phyloP scores from a whole-genome alignment of 2,329 filamentous ascomycete species.

The Tolypocladium ophioglossoides region DNA sequence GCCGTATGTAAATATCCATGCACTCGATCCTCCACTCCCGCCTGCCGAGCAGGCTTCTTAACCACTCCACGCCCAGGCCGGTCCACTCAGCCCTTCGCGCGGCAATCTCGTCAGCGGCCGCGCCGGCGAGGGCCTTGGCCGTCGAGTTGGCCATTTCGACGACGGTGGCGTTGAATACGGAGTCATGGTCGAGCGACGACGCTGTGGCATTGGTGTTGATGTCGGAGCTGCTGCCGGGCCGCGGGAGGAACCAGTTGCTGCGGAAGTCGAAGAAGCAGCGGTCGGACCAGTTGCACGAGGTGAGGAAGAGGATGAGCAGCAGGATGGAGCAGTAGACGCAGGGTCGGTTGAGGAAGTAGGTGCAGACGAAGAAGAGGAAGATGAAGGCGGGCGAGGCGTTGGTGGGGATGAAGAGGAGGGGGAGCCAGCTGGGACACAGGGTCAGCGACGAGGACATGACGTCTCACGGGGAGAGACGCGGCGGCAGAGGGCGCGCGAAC shows the following conservation, averaged over 20 bases:
- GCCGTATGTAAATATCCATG: slow-evolving; percentile 73
- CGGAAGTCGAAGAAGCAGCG: slow-evolving; percentile 87
- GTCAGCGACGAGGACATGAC: neutral
- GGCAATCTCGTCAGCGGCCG: slow-evolving; percentile 53
- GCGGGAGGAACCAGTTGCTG: slow-evolving; percentile 89
- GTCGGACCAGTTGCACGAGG: slow-evolving; percentile 82
- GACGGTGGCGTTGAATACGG: slow-evolving; percentile 37
- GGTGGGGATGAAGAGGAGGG: slow-evolving; percentile 78
- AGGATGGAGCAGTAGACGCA: slow-evolving; percentile 98
- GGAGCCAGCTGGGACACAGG: slow-evolving; percentile 57
- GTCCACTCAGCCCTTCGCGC: slow-evolving; percentile 55
- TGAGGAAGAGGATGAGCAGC: slow-evolving; percentile 87
- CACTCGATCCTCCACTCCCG: slow-evolving; percentile 88
- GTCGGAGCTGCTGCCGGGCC: slow-evolving; percentile 29
- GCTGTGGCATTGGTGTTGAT: slow-evolving; percentile 8
- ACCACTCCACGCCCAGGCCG: slow-evolving; percentile 73
- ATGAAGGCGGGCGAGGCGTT: slow-evolving; percentile 80
- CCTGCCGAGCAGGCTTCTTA: slow-evolving; percentile 68
- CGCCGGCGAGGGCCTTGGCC: slow-evolving; percentile 54
- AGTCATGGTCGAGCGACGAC: neutral
- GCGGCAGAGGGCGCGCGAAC: slow-evolving; percentile 21
- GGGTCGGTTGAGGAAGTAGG: slow-evolving; percentile 91
- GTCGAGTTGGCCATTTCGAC: slow-evolving; percentile 57
- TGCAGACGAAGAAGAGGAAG: slow-evolving; percentile 81
- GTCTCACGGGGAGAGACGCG: neutral